Evolutionary conservation across 176 grass and related monocot genomes (phyloP), one percentile per base, ranked within the genome.

Genomic region (Tillandsia leiboldiana): DNA sequence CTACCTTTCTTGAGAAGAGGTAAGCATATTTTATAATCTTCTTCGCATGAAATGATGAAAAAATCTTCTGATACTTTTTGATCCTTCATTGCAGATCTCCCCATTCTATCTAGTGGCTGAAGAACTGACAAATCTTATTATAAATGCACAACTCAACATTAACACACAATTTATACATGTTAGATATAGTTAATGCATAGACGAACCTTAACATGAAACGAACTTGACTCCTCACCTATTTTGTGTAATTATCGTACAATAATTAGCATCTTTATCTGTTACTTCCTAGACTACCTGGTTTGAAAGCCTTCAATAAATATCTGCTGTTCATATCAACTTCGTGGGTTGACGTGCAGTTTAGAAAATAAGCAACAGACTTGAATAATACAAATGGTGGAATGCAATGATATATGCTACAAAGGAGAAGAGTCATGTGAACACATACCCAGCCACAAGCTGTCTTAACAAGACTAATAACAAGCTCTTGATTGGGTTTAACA

Each of bases 361-460:
- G 12, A 73, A 75, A 72, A 42, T 65, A 23, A 57, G 13, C 73
- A n/a, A 47, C 48, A 66, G 63, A 73, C 13, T 47, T 28, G 28
- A 77, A 27, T 11, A 9, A 64, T 18, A 64, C 66, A 64, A 75
- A 3, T 42, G 66, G 51, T 64, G 12, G 2, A 17, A 22, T 29
- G 49, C 63, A 53, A 64, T 70, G 28, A 54, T 28, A 72, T 22
- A 63, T 61, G 11, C 20, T 12, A 20, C 8, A 8, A 49, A 48
- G 9, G 10, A 13, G 15, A 64, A 57, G 73, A 56, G 11, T 71
- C 13, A 53, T 73, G 57, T 77, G 27, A 75, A 51, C 47, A 74
- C 71, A 63, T 79, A 96, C 92, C 85, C 86, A 78, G 12, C 92
- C 88, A 50, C 79, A 69, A 78, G 83, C 82, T 78, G 86, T 81